These are phyloP conservation scores for Yarrowia osloensis DNA, from an alignment of 805 yeast genomes.

Conservation along the genomic window DNA sequence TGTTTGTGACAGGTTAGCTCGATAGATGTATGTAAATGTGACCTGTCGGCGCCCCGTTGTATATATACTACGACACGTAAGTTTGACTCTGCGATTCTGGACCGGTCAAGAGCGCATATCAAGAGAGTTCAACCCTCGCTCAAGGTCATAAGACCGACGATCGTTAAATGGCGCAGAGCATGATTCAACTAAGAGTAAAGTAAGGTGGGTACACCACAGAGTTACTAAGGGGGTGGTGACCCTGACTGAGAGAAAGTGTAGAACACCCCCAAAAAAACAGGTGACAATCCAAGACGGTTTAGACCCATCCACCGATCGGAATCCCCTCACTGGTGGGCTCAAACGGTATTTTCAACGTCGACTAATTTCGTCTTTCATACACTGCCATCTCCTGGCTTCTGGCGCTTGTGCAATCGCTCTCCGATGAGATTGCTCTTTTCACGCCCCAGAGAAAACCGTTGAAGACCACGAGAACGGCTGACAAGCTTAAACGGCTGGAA, in stretches of 20 bases:
- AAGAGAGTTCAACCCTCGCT: slow-evolving; percentile 21
- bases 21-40: background rate
- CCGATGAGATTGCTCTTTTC: no score
- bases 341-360: background rate
- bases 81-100: background rate
- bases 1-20: background rate
- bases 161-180: slow-evolving; percentile 22
- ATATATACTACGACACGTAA: slow-evolving; percentile 5
- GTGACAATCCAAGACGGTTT: background rate
- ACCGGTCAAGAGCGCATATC: background rate
- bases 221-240: slow-evolving; percentile 19
- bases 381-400: background rate
- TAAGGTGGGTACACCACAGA: slow-evolving; percentile 6
- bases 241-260: background rate
- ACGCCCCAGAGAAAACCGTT: slow-evolving; percentile 6
- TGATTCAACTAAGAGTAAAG: slow-evolving; percentile 20
- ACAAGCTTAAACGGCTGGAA: slow-evolving; percentile 22
- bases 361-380: no score
- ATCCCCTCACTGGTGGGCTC: background rate
- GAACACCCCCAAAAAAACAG: slow-evolving; percentile 13
- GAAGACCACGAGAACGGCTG: slow-evolving; percentile 11
- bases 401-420: background rate
- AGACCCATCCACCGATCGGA: background rate
- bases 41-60: background rate
- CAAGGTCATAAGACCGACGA: slow-evolving; percentile 16